Base-by-base conservation (phyloP, 2,329 filamentous ascomycete genomes). In the Diplodia seriata region DNA sequence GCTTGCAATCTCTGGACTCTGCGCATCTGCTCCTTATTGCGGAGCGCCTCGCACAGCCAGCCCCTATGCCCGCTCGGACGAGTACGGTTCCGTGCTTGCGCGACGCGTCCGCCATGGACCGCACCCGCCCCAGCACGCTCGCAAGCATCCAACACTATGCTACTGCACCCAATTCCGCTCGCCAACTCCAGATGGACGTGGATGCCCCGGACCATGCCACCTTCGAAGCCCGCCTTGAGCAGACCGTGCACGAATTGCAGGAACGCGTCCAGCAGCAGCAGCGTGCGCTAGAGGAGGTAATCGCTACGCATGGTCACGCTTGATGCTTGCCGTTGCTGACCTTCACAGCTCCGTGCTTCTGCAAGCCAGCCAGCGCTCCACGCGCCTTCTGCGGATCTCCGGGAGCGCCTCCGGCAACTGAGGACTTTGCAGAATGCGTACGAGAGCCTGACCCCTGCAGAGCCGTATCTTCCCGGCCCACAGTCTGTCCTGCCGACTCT, bases 401-500 rank as follows among this genome's bases (percentile, higher is more conserved):
- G 72, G 29, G 72, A 76, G 55, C 77, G 74, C 63, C 73, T 81
- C 14, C 74, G 73, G 67, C 85, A 88, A 75, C 78, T 86, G 31
- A 78, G 79, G 62, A 76, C 80, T 50, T 81, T 93, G 74, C 89
- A 87, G 72, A 80, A 83, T 61, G 91, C 90, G 3, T 92, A 93
- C 73, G 85, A 87, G 64, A 84, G 85, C 18, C 81, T 93, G 56
- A 85, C 87, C 14, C 81, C 85, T 53, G 83, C 85, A 15, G 84
- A 89, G 63, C 89, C 90, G 9, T 87, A 88, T 72, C 80, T 94
- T 26, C 91, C 92, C 2, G 82, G 84, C 29, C 29, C 59, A 11
- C 86, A 85, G 61, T 94, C 92, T 23, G 83, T 89, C 6, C 78
- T 95, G 7, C 91, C 91, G 3, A 87, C 89, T 7, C 82, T 96